These are phyloP conservation scores for Alternaria ventricosa DNA, from an alignment of 2,329 filamentous ascomycete species.

Conservation along the genomic window DNA sequence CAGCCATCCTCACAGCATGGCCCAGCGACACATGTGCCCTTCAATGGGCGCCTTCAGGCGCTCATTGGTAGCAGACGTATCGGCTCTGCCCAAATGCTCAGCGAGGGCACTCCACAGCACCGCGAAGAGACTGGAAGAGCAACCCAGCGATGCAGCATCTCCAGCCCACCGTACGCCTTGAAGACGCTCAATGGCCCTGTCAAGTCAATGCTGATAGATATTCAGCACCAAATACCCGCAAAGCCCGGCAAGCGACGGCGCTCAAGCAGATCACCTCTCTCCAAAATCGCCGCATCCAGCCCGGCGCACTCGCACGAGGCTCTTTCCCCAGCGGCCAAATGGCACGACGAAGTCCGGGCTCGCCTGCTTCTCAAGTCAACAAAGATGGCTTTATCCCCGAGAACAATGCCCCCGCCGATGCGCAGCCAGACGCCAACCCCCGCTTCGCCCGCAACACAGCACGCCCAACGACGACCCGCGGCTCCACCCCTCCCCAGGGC, in stretches of 20 bases:
- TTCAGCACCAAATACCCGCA: conserved; percentile 28
- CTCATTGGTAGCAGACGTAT: conserved; percentile 26
- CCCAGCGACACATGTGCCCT: conserved; percentile 44
- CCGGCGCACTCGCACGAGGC: conserved; percentile 28
- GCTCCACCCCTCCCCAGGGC: conserved; percentile 25
- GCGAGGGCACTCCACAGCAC: conserved; percentile 37
- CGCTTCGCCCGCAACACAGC: conserved; percentile 16
- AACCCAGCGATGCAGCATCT: conserved; percentile 21
- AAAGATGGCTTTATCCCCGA: conserved; percentile 10
- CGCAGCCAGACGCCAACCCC: conserved; percentile 12
- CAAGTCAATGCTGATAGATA: conserved; percentile 12
- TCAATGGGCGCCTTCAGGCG: conserved; percentile 40
- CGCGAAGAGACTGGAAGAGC: conserved; percentile 32
- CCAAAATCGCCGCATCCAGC: conserved; percentile 25
- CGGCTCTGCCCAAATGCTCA: conserved; percentile 23
- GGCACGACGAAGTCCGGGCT: conserved; percentile 6
- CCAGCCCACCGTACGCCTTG: conserved; percentile 13
- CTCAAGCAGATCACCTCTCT: conserved; percentile 35
- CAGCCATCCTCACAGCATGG: conserved; percentile 39
- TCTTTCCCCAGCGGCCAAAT: conserved; percentile 29
- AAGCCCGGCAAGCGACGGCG: conserved; percentile 31
- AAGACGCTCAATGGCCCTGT: not conserved
- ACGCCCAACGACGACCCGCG: conserved; percentile 12
- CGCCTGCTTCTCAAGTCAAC: not conserved
- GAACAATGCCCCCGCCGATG: not conserved